These are phyloP conservation scores for Jamesozyma gamospora DNA, from an alignment of 805 yeast species.

Conservation along the genomic window DNA sequence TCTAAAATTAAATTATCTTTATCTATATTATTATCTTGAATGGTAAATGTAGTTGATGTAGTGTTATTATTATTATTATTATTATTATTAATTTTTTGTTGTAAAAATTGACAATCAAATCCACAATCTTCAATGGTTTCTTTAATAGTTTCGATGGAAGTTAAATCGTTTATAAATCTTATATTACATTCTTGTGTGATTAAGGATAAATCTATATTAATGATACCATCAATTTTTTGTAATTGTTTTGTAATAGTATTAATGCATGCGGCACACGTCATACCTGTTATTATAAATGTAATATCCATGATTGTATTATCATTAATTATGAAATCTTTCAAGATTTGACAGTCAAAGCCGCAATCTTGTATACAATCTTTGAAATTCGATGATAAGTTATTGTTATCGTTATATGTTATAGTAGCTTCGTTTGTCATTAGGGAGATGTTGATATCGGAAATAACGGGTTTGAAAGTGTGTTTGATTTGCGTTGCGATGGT, in stretches of 20 bases:
- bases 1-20: no score
- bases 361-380: constrained; percentile 44
- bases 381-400: neutral
- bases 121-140: constrained; percentile 69
- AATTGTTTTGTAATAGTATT: constrained; percentile 53
- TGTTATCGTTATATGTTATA: constrained; percentile 37
- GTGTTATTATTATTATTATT: no score
- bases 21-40: no score
- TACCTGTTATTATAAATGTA: constrained; percentile 41
- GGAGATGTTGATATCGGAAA: constrained; percentile 50
- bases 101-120: no score
- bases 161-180: constrained; percentile 35
- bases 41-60: no score
- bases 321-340: neutral
- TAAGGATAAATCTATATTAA: constrained; percentile 52
- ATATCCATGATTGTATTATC: neutral
- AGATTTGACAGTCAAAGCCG: constrained; percentile 32
- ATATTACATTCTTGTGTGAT: constrained; percentile 66
- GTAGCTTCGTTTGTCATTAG: constrained; percentile 66
- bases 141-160: constrained; percentile 23
- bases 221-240: constrained; percentile 38
- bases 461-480: constrained; percentile 43
- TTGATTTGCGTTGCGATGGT: constrained; percentile 51
- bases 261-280: constrained; percentile 89
- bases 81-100: no score